A percentile compares a stretch with the other conserved stretches of the same genome.
Evolutionary conservation across 768 basidiomycete species (phyloP).

Genomic region (Paxillus ammoniavirescens): DNA sequence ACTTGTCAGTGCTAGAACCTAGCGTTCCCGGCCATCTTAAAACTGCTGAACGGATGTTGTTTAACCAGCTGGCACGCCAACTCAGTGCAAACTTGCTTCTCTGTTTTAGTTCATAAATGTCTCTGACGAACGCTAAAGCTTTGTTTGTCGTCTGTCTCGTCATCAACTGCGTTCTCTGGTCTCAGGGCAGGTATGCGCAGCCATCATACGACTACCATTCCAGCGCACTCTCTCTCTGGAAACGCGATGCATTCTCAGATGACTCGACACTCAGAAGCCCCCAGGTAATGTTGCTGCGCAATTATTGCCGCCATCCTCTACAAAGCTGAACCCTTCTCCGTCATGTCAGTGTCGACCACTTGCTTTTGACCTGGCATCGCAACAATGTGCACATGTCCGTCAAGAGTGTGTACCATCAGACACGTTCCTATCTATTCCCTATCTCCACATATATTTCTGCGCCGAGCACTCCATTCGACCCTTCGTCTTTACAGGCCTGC

Average conservation of each 20-base stretch:
- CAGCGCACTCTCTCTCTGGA: slow-evolving; percentile 8
- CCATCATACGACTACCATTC: slow-evolving; percentile 5
- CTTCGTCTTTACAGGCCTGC: slow-evolving; percentile 56
- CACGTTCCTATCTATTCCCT: slow-evolving; percentile 70
- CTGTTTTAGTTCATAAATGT: slow-evolving; percentile 21
- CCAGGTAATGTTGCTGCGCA: slow-evolving; percentile 7
- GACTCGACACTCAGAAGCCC: background rate
- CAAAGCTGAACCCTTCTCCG: background rate
- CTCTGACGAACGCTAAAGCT: slow-evolving; percentile 43
- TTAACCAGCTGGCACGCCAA: slow-evolving; percentile 1
- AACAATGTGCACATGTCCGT: slow-evolving; percentile 67
- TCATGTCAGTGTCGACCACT: slow-evolving; percentile 63
- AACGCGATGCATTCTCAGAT: background rate
- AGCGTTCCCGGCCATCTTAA: too few relatives aligned
- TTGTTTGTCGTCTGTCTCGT: slow-evolving; percentile 52
- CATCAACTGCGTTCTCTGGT: slow-evolving; percentile 65
- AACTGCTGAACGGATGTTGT: background rate
- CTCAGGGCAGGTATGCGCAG: slow-evolving; percentile 52
- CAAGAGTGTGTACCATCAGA: slow-evolving; percentile 53
- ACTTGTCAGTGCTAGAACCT: too few relatives aligned
- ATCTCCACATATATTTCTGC: slow-evolving; percentile 73
- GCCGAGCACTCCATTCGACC: slow-evolving; percentile 53
- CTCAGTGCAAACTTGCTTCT: background rate
- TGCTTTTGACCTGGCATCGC: slow-evolving; percentile 39
- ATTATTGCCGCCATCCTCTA: background rate